A percentile compares a stretch with the other conserved stretches of the same genome.
phyloP scores from a whole-genome alignment of 148 eudicot species.

The Oxyria digyna region DNA sequence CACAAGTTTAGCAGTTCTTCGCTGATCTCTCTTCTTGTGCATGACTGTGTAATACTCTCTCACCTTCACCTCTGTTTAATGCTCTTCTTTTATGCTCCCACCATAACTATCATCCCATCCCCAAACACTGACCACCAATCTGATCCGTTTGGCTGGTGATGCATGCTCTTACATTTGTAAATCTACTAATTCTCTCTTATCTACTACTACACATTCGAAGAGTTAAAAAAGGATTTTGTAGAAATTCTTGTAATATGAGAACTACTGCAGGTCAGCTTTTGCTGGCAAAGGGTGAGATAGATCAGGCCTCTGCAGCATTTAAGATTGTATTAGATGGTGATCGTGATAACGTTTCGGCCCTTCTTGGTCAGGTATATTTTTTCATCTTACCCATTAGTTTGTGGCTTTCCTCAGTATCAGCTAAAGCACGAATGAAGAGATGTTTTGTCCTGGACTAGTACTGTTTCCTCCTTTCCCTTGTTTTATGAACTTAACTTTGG shows the following conservation, averaged over 20 bases:
- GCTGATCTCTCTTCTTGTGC: background rate
- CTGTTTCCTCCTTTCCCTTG: background rate
- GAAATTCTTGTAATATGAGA: background rate
- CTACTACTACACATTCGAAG: background rate
- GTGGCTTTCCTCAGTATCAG: background rate
- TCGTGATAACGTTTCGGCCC: conserved; percentile 87
- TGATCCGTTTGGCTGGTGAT: background rate
- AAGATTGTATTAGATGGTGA: conserved; percentile 92
- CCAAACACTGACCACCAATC: background rate
- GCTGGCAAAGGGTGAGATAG: conserved; percentile 81
- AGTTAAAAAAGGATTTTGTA: background rate
- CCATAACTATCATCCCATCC: background rate
- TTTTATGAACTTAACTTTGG: conserved; percentile 3
- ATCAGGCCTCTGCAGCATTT: conserved; percentile 77
- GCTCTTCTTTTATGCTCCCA: background rate
- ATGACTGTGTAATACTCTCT: background rate
- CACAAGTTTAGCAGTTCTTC: background rate
- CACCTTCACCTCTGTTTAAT: background rate
- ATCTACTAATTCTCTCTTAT: background rate
- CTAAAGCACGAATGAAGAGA: background rate
- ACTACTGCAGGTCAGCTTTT: conserved; percentile 69
- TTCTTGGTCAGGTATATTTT: conserved; percentile 83
- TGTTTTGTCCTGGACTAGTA: background rate
- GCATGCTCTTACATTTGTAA: background rate
- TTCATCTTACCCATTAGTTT: background rate